A percentile compares a stretch with the other conserved stretches of the same genome.
phyloP scores from a whole-genome alignment of 2,329 filamentous ascomycete species.

The Cladorrhinum sp. region DNA sequence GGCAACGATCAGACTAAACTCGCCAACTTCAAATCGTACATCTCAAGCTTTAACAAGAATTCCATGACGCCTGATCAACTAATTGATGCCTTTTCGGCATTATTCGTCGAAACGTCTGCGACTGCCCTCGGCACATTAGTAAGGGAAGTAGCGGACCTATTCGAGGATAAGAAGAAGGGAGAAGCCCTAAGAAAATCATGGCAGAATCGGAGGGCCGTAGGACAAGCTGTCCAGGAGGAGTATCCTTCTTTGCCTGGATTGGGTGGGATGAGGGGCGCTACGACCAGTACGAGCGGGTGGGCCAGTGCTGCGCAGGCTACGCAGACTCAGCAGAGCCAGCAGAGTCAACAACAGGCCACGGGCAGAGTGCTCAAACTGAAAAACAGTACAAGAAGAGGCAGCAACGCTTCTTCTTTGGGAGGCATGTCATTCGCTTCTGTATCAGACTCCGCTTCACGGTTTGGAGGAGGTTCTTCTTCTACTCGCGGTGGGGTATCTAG shows the following conservation, averaged over 20 bases:
- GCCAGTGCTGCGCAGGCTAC: slow-evolving; percentile 57
- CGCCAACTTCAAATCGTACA: slow-evolving; percentile 69
- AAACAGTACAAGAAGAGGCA: slow-evolving; percentile 51
- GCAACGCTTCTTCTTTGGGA: slow-evolving; percentile 21
- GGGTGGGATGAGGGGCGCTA: slow-evolving; percentile 62
- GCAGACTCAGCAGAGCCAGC: slow-evolving; percentile 50
- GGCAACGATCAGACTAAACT: slow-evolving; percentile 75
- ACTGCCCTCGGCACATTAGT: slow-evolving; percentile 83
- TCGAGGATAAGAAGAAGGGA: slow-evolving; percentile 75
- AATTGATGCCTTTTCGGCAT: slow-evolving; percentile 80
- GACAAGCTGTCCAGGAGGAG: slow-evolving; percentile 61
- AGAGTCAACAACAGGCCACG: too few species aligned
- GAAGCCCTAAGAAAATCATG: slow-evolving; percentile 76
- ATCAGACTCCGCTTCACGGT: slow-evolving; percentile 9
- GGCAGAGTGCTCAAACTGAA: slow-evolving; percentile 57
- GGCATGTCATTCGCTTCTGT: slow-evolving; percentile 17
- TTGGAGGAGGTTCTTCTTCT: background rate
- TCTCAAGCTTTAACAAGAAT: slow-evolving; percentile 74
- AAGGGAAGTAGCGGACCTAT: slow-evolving; percentile 88
- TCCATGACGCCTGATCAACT: slow-evolving; percentile 70
- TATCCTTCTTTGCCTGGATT: slow-evolving; percentile 84
- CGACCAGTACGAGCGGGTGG: slow-evolving; percentile 57
- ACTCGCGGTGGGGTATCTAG: slow-evolving; percentile 29
- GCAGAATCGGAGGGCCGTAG: slow-evolving; percentile 88
- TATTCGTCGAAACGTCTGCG: slow-evolving; percentile 76